Base-by-base conservation (phyloP, 257 asterid species). In the Leptodermis oblonga region DNA sequence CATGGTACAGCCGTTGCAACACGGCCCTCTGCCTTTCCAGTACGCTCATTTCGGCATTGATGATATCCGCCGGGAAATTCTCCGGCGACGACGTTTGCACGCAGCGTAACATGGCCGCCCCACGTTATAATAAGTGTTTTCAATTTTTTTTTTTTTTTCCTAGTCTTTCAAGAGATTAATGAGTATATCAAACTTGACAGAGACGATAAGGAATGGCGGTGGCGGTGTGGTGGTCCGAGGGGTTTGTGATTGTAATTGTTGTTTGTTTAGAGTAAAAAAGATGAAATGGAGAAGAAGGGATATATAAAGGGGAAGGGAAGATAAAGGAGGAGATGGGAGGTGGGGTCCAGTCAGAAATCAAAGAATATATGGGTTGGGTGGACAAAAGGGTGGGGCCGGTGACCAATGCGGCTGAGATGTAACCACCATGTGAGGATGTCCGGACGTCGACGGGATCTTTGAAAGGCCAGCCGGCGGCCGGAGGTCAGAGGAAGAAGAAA, bases 371-470 rank as follows among this genome's bases (percentile, higher is more conserved):
- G 41, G 65, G 55, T 73, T 72, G 41, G 65, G 55, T 73, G 18
- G 62, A 58, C 46, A 58, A 73, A 65, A 55, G 41, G 54, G 64
- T 23, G 66, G 71, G 70, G 17, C 76, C 68, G 17, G 28, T 64
- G 25, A 17, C 55, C 63, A 36, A 65, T 73, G 84, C 77, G 81
- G 78, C 78, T 62, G 72, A 58, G 76, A 77, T 55, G 68, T 76
- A 74, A 59, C 73, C 76, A 73, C 85, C 90, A 86, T 81, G 91
- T 86, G 88, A 79, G 82, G 74, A 55, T 86, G 91, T 85, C 90
- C 45, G 45, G 62, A 22, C 76, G 54, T 58, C 18, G 53, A 68
- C 68, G 73, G 69, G 62, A 1, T 13, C 37, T n/a, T 23, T n/a
- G n/a, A n/a, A n/a, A n/a, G 43, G 48, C 42, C 64, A 18, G 23